Conservation (phyloP, 805 yeast genomes). For the Suhomyces tanzawaensis region DNA sequence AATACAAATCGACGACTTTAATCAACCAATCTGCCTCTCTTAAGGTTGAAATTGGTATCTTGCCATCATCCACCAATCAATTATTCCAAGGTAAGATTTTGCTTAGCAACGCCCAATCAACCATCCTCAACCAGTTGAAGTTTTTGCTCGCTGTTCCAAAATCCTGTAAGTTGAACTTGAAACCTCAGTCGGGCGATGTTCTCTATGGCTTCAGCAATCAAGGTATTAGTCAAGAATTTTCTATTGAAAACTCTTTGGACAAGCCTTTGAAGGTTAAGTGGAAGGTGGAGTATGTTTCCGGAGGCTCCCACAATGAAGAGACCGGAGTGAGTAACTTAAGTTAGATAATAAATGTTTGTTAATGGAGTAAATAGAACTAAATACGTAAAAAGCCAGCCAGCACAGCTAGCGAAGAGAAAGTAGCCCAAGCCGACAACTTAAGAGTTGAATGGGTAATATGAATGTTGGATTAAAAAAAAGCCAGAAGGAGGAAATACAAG, state of each 20-base stretch:
- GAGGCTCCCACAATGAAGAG: slow-evolving; percentile 50
- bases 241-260: slow-evolving; percentile 30
- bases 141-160: slow-evolving; percentile 74
- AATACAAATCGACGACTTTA: slow-evolving; percentile 15
- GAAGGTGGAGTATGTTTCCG: slow-evolving; percentile 58
- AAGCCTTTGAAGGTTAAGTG: slow-evolving; percentile 66
- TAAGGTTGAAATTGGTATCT: slow-evolving; percentile 47
- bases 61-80: slow-evolving; percentile 33
- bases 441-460: not conserved
- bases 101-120: slow-evolving; percentile 50
- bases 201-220: slow-evolving; percentile 48
- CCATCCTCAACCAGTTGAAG: slow-evolving; percentile 49
- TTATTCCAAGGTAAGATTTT: slow-evolving; percentile 43
- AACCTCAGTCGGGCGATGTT: slow-evolving; percentile 58
- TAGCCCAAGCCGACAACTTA: not conserved
- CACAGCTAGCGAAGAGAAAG: not conserved
- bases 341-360: slow-evolving; percentile 1
- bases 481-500: not conserved
- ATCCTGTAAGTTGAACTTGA: slow-evolving; percentile 52
- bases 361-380: not conserved
- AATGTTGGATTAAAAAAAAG: too few relatives aligned
- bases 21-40: slow-evolving; percentile 47
- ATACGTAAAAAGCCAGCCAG: not conserved
- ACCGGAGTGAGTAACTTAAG: slow-evolving; percentile 48
- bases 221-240: slow-evolving; percentile 54